These are phyloP conservation scores for Stellera chamaejasme DNA, from an alignment of 345 rosid species.

Conservation along the genomic window DNA sequence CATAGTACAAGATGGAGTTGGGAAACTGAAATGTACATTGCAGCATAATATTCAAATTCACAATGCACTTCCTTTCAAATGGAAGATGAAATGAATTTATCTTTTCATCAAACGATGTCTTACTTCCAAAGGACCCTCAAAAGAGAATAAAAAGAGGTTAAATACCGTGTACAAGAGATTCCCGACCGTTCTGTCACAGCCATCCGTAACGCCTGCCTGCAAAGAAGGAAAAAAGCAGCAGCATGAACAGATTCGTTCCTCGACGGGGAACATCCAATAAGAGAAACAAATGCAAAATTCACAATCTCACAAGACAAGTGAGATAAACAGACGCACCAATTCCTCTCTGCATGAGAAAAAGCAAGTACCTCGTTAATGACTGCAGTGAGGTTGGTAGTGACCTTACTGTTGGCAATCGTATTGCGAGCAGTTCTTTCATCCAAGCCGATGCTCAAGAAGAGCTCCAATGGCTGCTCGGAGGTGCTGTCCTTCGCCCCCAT, in stretches of 20 bases:
- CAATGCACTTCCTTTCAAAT: not conserved
- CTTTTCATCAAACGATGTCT: too few relatives aligned
- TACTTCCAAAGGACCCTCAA: not conserved
- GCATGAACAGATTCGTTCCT: not conserved
- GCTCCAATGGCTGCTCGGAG: slow-evolving; percentile 34
- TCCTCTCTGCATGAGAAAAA: not conserved
- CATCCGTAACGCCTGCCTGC: slow-evolving; percentile 81
- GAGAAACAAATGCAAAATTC: not conserved
- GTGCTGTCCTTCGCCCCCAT: slow-evolving; percentile 38
- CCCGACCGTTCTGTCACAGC: slow-evolving; percentile 71
- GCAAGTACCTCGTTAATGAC: slow-evolving; percentile 69
- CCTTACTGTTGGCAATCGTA: slow-evolving; percentile 78
- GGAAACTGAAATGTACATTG: too few relatives aligned
- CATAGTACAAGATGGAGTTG: too few relatives aligned
- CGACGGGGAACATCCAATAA: not conserved
- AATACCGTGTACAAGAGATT: slow-evolving; percentile 80
- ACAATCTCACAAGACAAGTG: too few relatives aligned
- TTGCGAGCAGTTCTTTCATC: slow-evolving; percentile 75
- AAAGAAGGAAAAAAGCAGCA: slow-evolving; percentile 1
- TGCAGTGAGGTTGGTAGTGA: slow-evolving; percentile 71
- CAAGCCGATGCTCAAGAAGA: slow-evolving; percentile 73
- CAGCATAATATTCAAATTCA: too few relatives aligned
- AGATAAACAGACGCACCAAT: too few relatives aligned
- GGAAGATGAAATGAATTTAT: not conserved
- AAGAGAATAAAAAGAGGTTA: not conserved